These are phyloP conservation scores for Gaeumannomyces tritici DNA, from an alignment of 2,329 filamentous ascomycete genomes.

Conservation along the genomic window DNA sequence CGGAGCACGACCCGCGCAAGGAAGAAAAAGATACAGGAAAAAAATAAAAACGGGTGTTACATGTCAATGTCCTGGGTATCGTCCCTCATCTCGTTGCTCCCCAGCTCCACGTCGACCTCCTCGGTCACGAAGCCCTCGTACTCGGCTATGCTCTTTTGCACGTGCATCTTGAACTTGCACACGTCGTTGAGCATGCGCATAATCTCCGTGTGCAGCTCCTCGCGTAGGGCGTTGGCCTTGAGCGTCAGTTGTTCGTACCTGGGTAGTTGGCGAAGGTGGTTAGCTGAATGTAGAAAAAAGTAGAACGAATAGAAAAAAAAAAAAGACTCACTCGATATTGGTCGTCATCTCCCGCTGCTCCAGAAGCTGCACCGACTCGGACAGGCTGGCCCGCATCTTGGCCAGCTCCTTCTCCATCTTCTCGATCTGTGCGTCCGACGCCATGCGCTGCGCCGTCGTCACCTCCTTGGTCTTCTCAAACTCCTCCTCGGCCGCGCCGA, in stretches of 20 bases:
- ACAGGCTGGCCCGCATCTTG: conserved; percentile 76
- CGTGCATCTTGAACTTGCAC: conserved; percentile 96
- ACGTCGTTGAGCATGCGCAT: conserved; percentile 94
- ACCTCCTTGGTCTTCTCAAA: conserved; percentile 88
- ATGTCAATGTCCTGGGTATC: conserved; percentile 43
- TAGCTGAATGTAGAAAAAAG: neutral
- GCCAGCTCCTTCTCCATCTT: conserved; percentile 98
- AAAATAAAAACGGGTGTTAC: conserved; percentile 11
- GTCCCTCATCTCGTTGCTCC: conserved; percentile 48
- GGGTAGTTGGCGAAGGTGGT: neutral
- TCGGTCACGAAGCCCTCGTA: conserved; percentile 91
- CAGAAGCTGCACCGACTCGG: conserved; percentile 81
- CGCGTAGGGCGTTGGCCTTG: conserved; percentile 72
- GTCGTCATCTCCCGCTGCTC: conserved; percentile 95
- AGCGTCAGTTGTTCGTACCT: conserved; percentile 91
- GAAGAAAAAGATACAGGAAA: no score
- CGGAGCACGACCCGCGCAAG: neutral
- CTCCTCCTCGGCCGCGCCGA: conserved; percentile 82
- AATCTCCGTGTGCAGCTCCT: conserved; percentile 95
- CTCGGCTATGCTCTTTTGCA: conserved; percentile 86
- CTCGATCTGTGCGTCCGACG: conserved; percentile 88
- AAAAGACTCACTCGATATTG: conserved; percentile 69
- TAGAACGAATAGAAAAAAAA: neutral
- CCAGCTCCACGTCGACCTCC: conserved; percentile 79
- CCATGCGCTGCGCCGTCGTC: conserved; percentile 78